phyloP scores from a whole-genome alignment of 352 stramenopile species.

The Phytophthora foliorum region DNA sequence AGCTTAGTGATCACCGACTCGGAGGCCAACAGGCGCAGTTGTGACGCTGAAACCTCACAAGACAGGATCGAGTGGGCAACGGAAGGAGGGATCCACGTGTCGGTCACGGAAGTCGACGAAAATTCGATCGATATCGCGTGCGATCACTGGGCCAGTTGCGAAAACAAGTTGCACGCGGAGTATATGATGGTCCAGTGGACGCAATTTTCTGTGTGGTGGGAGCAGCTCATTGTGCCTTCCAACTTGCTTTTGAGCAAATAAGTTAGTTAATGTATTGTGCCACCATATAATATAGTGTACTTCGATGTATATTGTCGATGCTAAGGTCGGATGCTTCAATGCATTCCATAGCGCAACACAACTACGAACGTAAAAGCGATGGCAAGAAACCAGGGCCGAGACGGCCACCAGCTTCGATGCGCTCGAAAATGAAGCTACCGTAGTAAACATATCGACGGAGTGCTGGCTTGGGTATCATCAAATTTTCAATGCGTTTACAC shows the following conservation, averaged over 20 bases:
- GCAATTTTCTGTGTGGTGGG: slow-evolving; percentile 63
- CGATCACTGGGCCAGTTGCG: slow-evolving; percentile 43
- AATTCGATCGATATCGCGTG: slow-evolving; percentile 37
- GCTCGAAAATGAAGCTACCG: too few species aligned
- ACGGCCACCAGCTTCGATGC: too few species aligned
- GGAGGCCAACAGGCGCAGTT: slow-evolving; percentile 34
- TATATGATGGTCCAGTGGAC: slow-evolving; percentile 64
- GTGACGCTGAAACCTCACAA: slow-evolving; percentile 29
- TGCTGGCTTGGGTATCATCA: too few species aligned
- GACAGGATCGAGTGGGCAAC: slow-evolving; percentile 37
- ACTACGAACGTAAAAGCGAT: too few species aligned
- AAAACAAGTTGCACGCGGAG: slow-evolving; percentile 50
- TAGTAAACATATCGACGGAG: too few species aligned
- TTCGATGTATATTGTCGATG: too few species aligned
- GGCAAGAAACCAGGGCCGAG: too few species aligned
- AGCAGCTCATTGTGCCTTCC: slow-evolving; percentile 60
- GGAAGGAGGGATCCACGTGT: slow-evolving; percentile 41
- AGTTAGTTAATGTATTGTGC: slow-evolving; percentile 40
- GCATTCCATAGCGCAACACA: too few species aligned
- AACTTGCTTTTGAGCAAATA: slow-evolving; percentile 79
- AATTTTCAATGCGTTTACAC: too few species aligned
- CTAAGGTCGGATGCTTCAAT: too few species aligned
- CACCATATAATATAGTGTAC: slow-evolving; percentile 43
- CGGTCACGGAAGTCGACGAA: slow-evolving; percentile 37
- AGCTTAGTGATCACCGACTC: slow-evolving; percentile 41